Percentiles rank a stretch among this genome's conserved stretches.
These are phyloP conservation scores for Tulasnella calospora DNA, from an alignment of 768 basidiomycete genomes.

Conservation along the genomic window DNA sequence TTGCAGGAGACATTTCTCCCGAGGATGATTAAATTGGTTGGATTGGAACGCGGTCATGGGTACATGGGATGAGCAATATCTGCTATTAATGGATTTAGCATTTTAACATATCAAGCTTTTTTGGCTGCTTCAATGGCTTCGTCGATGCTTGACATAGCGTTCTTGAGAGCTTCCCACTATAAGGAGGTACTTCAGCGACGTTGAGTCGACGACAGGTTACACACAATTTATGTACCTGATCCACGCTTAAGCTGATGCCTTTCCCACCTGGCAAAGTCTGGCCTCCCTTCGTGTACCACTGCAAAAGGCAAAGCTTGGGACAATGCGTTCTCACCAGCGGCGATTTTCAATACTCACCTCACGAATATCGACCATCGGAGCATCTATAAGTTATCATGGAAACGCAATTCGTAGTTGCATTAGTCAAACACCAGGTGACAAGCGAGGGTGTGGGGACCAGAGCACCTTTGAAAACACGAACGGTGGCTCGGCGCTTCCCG, in stretches of 20 bases:
- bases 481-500: slow-evolving; percentile 15
- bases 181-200: neutral
- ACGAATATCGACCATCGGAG: slow-evolving; percentile 21
- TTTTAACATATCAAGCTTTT: neutral
- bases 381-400: neutral
- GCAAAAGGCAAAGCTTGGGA: neutral
- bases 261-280: slow-evolving; percentile 17
- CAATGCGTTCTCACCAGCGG: neutral
- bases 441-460: neutral
- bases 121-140: slow-evolving; percentile 3
- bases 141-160: slow-evolving; percentile 13
- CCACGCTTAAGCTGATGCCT: slow-evolving; percentile 15
- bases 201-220: no score
- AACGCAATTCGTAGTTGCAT: neutral
- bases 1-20: slow-evolving; percentile 20
- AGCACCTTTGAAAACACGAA: slow-evolving; percentile 18
- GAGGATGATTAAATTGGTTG: slow-evolving; percentile 16
- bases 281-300: slow-evolving; percentile 15
- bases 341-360: slow-evolving; percentile 9
- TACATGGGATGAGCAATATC: neutral
- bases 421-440: neutral
- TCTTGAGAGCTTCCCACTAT: slow-evolving; percentile 21
- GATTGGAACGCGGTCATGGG: neutral
- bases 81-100: neutral
- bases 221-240: slow-evolving; percentile 12